These are phyloP conservation scores for sunflower (Helianthus annuus) DNA, from an alignment of 129 eudicot species.

Conservation along the genomic window HanXRQr2.0-SUNRISE NC_035444.2:14728885-14729384, in stretches of 20 bases:
- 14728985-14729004: neutral
- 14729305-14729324: neutral
- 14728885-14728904: too few species aligned
- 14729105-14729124: neutral
- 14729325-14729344: neutral
- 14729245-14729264: neutral
- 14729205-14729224: slow-evolving; percentile 3
- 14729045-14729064: neutral
- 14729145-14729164: neutral
- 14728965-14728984: neutral
- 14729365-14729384: slow-evolving; percentile 4
- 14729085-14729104: neutral
- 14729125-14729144: neutral
- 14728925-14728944: too few species aligned
- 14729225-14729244: slow-evolving; percentile 1
- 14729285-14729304: neutral
- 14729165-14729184: neutral
- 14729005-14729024: neutral
- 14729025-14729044: neutral
- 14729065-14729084: neutral
- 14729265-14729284: neutral
- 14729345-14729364: neutral
- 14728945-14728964: too few species aligned
- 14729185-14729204: slow-evolving; percentile 3
- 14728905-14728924: too few species aligned